Conservation (phyloP, 257 asterid species). For the Asclepias syriaca region DNA sequence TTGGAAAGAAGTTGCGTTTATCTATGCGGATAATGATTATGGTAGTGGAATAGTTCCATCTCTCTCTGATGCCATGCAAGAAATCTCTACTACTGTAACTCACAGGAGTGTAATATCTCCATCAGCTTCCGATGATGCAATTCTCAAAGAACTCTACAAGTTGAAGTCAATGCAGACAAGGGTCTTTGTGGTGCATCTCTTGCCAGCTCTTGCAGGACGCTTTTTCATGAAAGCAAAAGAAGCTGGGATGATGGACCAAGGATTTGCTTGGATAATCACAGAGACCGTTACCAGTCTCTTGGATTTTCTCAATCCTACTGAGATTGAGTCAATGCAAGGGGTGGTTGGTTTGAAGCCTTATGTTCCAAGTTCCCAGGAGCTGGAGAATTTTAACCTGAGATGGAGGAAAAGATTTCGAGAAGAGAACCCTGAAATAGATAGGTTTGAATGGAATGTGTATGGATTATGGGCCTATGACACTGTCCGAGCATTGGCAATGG, state of each 20-base stretch:
- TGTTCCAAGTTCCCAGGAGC: constrained; percentile 25
- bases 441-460: constrained; percentile 27
- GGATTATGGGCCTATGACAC: constrained; percentile 56
- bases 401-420: constrained; percentile 37
- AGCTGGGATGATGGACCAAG: constrained; percentile 39
- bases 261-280: constrained; percentile 47
- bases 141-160: constrained; percentile 28
- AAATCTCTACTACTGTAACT: constrained; percentile 20
- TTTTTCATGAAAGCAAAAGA: constrained; percentile 33
- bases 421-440: constrained; percentile 36
- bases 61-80: constrained; percentile 26
- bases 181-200: constrained; percentile 45
- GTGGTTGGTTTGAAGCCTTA: constrained; percentile 44
- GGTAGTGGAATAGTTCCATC: constrained; percentile 40
- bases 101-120: constrained; percentile 30
- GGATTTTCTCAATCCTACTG: constrained; percentile 24
- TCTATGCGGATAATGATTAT: constrained; percentile 31
- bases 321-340: constrained; percentile 52
- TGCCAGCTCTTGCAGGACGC: constrained; percentile 30
- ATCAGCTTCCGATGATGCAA: constrained; percentile 28
- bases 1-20: constrained; percentile 40
- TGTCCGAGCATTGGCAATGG: constrained; percentile 29
- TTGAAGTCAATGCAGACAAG: constrained; percentile 37
- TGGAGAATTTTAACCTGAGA: constrained; percentile 21
- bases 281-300: constrained; percentile 38